These are phyloP conservation scores for Daedaleopsis sinensis DNA, from an alignment of 768 basidiomycete species.

Conservation along the genomic window DNA sequence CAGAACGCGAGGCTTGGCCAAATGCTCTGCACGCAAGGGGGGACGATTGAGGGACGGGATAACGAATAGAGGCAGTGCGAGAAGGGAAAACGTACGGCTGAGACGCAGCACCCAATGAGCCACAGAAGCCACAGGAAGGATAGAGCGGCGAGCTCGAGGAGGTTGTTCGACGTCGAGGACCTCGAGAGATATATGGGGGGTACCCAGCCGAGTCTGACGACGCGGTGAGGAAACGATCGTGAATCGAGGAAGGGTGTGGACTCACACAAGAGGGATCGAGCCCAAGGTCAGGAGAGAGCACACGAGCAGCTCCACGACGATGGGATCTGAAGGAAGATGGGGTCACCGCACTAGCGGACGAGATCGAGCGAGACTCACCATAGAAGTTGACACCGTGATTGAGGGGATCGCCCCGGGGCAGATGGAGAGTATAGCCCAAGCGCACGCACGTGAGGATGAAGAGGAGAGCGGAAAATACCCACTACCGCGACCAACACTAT, in stretches of 20 bases:
- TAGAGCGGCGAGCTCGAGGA: constrained; percentile 26
- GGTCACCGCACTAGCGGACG: background rate
- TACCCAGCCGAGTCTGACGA: constrained; percentile 45
- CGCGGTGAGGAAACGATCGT: background rate
- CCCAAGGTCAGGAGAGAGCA: constrained; percentile 26
- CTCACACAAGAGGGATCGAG: constrained; percentile 28
- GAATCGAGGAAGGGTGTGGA: background rate
- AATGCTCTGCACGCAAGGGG: constrained; percentile 20
- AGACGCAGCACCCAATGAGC: constrained; percentile 32
- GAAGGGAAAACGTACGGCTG: constrained; percentile 24
- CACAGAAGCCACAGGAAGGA: constrained; percentile 32
- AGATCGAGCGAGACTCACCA: constrained; percentile 7
- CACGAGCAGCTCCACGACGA: constrained; percentile 33
- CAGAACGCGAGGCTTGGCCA: constrained; percentile 34
- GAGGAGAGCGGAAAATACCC: constrained; percentile 27
- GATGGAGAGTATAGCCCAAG: constrained; percentile 31
- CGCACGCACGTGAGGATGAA: constrained; percentile 28
- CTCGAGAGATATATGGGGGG: constrained; percentile 33
- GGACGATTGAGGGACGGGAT: background rate
- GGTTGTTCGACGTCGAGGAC: constrained; percentile 11
- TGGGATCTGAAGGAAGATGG: constrained; percentile 23
- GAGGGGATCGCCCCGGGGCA: constrained; percentile 30
- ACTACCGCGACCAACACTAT: constrained; percentile 7
- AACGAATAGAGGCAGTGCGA: background rate
- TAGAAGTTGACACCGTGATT: constrained; percentile 33